Percentiles rank a stretch among this genome's conserved stretches.
Evolutionary conservation across 148 eudicot species (phyloP).

Genomic region (Fagopyrum tataricum): DNA sequence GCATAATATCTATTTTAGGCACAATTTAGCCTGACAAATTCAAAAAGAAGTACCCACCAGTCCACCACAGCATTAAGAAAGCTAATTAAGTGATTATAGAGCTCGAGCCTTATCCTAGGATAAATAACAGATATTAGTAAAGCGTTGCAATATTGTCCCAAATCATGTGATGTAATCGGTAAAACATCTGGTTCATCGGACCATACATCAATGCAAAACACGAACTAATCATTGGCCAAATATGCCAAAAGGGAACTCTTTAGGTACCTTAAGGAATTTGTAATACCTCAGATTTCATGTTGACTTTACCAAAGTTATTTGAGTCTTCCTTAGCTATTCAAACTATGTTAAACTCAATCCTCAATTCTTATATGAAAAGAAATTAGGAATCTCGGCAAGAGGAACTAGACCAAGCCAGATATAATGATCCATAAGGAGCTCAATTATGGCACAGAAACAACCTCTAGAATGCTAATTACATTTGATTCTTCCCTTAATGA

Average conservation of each 20-base stretch:
- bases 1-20: neutral
- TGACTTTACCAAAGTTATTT: too few species aligned
- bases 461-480: too few species aligned
- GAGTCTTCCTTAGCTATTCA: too few species aligned
- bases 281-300: too few species aligned
- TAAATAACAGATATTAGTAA: neutral
- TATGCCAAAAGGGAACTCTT: neutral
- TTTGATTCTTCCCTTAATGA: too few species aligned
- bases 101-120: neutral
- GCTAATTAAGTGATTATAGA: neutral
- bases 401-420: too few species aligned
- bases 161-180: neutral
- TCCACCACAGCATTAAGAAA: neutral
- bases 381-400: too few species aligned
- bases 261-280: too few species aligned
- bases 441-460: too few species aligned
- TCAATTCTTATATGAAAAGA: too few species aligned
- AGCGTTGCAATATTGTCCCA: neutral
- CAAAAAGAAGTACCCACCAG: neutral
- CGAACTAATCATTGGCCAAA: neutral
- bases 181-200: neutral
- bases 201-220: neutral
- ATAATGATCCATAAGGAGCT: too few species aligned
- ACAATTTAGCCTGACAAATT: neutral
- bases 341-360: too few species aligned